Evolutionary conservation across 148 eudicot species (phyloP), one percentile per base, ranked within the genome.

Genomic region (Silene uniflora): DNA sequence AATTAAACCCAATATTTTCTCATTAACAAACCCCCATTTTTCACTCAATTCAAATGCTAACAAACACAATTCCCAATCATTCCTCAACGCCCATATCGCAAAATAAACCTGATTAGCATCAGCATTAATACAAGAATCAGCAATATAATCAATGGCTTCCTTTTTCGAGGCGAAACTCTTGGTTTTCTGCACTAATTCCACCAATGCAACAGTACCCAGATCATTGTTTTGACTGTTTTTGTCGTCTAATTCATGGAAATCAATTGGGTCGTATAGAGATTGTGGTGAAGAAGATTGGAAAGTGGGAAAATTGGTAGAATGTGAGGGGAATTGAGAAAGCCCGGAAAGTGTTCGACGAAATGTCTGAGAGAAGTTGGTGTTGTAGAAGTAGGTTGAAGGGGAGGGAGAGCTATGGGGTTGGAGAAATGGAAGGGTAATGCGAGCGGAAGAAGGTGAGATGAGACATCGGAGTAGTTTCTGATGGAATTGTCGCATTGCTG

Each of bases 1-100:
- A 76, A 91, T 85, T 89, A 91, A 89, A 81, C 83, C 80, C 84
- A 89, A 81, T 10, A 71, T 69, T 61, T 84, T 86, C 18, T 84
- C 91, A 77, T 62, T 80, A 35, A 66, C 69, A 67, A 84, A 88
- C 73, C 80, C 83, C 83, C 88, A 82, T 75, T 84, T 90, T 77
- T 73, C 80, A 66, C 80, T 85, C 91, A 90, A 90, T 72, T 88
- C 84, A 67, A 90, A 91, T 44, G 79, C 88, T 78, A 91, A 71
- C 27, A 90, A 82, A 54, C 91, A 91, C 81, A 82, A 76, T 69
- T 91, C 80, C 97, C 97, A 94, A 64, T 90, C 85, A 72, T 84
- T 81, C 74, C 86, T 90, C 81, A 91, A 74, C 13, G 24, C 88
- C 93, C 90, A 87, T 55, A 94, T 85, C 59, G 78, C 82, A 27